Conservation (phyloP, 495 filamentous ascomycete genomes). For the Hamigera avellanea region DNA sequence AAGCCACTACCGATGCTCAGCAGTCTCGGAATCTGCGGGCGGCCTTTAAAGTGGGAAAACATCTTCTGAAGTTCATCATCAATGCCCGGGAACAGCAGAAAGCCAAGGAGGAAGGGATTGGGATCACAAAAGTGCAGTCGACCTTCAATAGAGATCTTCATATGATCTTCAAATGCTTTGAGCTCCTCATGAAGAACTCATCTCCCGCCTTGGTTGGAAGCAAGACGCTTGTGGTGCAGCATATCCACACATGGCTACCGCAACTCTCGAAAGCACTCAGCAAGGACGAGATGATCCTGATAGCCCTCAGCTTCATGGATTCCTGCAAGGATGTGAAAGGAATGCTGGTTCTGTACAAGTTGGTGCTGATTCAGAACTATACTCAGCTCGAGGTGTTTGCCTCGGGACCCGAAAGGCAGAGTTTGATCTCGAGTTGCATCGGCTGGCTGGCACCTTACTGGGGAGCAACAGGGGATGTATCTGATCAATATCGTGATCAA, state of each 20-base stretch:
- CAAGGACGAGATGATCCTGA: slow-evolving; percentile 76
- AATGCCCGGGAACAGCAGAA: slow-evolving; percentile 80
- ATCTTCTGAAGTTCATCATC: slow-evolving; percentile 91
- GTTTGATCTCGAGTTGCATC: slow-evolving; percentile 69
- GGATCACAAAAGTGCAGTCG: slow-evolving; percentile 64
- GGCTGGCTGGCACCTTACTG: slow-evolving; percentile 91
- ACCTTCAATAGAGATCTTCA: slow-evolving; percentile 77
- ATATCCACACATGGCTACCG: slow-evolving; percentile 94
- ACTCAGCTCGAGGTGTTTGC: slow-evolving; percentile 70
- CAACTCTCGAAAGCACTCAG: slow-evolving; percentile 67
- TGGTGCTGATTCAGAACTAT: slow-evolving; percentile 85
- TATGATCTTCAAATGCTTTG: slow-evolving; percentile 79
- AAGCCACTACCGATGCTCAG: slow-evolving; percentile 65
- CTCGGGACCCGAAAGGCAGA: slow-evolving; percentile 57
- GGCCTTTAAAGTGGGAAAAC: slow-evolving; percentile 87
- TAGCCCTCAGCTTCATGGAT: slow-evolving; percentile 88
- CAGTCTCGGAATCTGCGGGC: slow-evolving; percentile 75
- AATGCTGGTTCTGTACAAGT: slow-evolving; percentile 87
- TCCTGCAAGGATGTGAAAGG: slow-evolving; percentile 80
- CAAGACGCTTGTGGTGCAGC: slow-evolving; percentile 89
- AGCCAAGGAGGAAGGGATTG: slow-evolving; percentile 78
- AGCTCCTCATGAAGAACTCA: slow-evolving; percentile 75
- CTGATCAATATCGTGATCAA: slow-evolving; percentile 83
- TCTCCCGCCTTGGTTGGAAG: slow-evolving; percentile 82
- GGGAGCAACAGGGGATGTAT: slow-evolving; percentile 63